Evolutionary conservation across 192 early-diverging fungal genomes (phyloP), one percentile per base, ranked within the genome.

Genomic region (Phlyctochytrium arcticum): DNA sequence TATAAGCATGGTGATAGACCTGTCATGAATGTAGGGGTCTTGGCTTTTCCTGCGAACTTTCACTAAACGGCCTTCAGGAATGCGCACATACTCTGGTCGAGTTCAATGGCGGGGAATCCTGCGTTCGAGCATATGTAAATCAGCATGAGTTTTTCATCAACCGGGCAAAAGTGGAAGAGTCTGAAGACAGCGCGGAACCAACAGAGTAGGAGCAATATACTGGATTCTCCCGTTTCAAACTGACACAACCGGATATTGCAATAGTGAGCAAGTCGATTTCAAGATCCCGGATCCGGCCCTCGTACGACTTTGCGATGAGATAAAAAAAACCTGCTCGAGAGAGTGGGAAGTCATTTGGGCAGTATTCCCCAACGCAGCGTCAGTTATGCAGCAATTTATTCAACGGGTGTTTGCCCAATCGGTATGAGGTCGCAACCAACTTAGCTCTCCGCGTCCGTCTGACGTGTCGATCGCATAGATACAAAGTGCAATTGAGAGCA

Each of bases 101-200:
- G 36, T 96, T 99, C 72, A 99, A 99, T 57, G 95, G 96, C 29
- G 95, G 96, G 32, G 87, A 87, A 56, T 96, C 93, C 0, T 94
- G 92, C 63, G 83, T 98, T 24, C 91, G 94, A 65, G 90, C 88
- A 27, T 99, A 96, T 66, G 90, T 99, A 42, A 96, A 96, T 75
- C 96, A 98, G 68, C 95, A 99, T 62, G 89, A 92, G 59, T 96
- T 99, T 61, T 98, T 98, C 57, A 86, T 96, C 62, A 87, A 89
- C 35, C 85, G 61, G 31, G 44, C 65, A 26, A 73, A 71, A 19
- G 59, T 71, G 17, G 46, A 59, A 46, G 63, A 73, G n/a, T 17
- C 26, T 5, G 65, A 71, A 59, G 54, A 19, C 6, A 7, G 29
- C 1, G 37, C 9, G 19, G 44, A 44, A 33, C n/a, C n/a, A n/a